Evolutionary conservation across 495 filamentous ascomycete genomes (phyloP), one percentile per base, ranked within the genome.

Genomic region (Trichoderma parareesei): DNA sequence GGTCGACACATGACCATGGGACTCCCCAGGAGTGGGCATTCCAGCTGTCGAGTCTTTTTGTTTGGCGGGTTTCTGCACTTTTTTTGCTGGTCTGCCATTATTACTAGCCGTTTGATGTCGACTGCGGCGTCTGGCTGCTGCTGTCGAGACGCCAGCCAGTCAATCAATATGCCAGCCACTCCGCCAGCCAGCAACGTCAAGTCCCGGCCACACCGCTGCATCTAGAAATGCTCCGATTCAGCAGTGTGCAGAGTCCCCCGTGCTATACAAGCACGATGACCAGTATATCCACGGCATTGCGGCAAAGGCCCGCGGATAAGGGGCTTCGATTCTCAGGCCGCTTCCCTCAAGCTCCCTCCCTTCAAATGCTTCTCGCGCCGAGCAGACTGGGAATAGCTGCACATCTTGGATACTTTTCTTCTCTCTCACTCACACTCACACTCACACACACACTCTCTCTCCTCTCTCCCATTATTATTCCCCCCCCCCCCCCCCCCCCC

Each of bases 321-420:
- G 53, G 46, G 27, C 53, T 57, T 27, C 27, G 27, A 27, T 27
- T 27, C 1, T 27, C 27, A 2, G 27, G 27, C 27, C 27, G 27
- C 27, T 27, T 27, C 27, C 27, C 27, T 27, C 27, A 27, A 27
- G 27, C 27, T 27, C 27, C 2, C 27, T 27, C 27, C 27, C n/a
- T n/a, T n/a, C n/a, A n/a, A n/a, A 27, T 27, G 27, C 27, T 27
- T 27, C 27, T 27, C 27, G 27, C 27, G 27, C 27, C 27, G 27
- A 0, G 53, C 53, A 57, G 27, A 10, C 53, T 57, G 53, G 53
- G 53, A 57, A 57, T 35, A 57, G 53, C 16, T 57, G 53, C 53
- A 57, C 11, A 27, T 57, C 53, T 57, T 14, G 27, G 7, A 48
- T 27, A 27, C 1, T 27, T 27, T 27, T 27, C 27, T 27, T 27